Evolutionary conservation across 805 yeast genomes (phyloP), one percentile per base, ranked within the genome.

Genomic region (Pichia californica): DNA sequence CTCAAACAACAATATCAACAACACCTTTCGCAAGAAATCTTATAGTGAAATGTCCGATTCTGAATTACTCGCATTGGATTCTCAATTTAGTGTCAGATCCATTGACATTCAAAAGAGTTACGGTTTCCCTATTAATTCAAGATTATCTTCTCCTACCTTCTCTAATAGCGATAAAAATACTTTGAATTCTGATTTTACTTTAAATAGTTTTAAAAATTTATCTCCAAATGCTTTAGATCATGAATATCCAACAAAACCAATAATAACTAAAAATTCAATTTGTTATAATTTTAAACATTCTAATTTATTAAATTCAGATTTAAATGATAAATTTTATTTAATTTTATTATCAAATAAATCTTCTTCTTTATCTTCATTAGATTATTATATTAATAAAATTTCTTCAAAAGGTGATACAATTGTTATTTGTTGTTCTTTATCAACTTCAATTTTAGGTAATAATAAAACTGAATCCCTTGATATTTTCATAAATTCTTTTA

Each of bases 311-410:
- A 44, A 44, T 18, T 47, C 35, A n/a, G 38, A 49, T 2, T 27
- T 49, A 21, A 52, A 49, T 38, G 50, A 51, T 34, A 57, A 53
- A 39, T 56, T 48, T 33, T 55, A 57, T 45, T 44, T 83, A 47
- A 74, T 79, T 13, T 76, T 81, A 52, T 68, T 85, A 33, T 70
- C 80, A 43, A 87, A 83, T 5, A 67, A 86, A 44, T 68, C 67
- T 37, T 84, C 81, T 59, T 81, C 93, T 0, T 79, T 89, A 84
- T 82, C 79, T 25, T 77, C 86, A 1, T 61, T 85, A 15, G 91
- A 84, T 57, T 85, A 81, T 73, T 66, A 76, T 9, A 54, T 82
- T 15, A 65, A 67, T 32, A 65, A 69, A 35, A 60, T 79, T 8
- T 63, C 78, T 7, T 73, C 71, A 43, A 63, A 77, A 52, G 85